Evolutionary conservation across 2,329 filamentous ascomycete species (phyloP).

Genomic region (Talaromyces piceae): DNA sequence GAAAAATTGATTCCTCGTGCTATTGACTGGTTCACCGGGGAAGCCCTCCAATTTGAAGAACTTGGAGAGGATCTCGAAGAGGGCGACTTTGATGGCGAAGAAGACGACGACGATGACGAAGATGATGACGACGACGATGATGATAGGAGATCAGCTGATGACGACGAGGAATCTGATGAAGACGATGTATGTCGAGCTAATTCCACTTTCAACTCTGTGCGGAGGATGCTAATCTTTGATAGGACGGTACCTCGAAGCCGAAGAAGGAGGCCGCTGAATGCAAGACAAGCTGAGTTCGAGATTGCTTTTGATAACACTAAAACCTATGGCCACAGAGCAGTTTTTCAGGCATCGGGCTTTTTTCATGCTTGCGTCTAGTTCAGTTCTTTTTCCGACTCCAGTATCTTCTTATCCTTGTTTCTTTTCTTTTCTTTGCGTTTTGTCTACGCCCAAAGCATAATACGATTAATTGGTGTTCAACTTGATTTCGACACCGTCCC

Average conservation of each 20-base stretch:
- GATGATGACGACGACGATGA: conserved; percentile 65
- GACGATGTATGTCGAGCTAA: conserved; percentile 31
- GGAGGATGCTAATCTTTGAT: conserved; percentile 18
- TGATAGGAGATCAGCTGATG: conserved; percentile 57
- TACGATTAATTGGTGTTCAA: conserved; percentile 11
- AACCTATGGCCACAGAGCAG: not conserved
- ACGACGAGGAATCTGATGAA: conserved; percentile 59
- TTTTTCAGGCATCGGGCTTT: not conserved
- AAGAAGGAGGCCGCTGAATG: conserved; percentile 93
- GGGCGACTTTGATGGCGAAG: conserved; percentile 79
- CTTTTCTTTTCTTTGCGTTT: not conserved
- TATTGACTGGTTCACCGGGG: conserved; percentile 98
- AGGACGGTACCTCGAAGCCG: conserved; percentile 83
- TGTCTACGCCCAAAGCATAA: conserved; percentile 9
- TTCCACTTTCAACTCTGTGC: conserved; percentile 2
- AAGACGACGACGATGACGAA: conserved; percentile 87
- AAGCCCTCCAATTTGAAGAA: conserved; percentile 95
- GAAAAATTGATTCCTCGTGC: conserved; percentile 98
- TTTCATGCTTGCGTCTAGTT: conserved; percentile 1
- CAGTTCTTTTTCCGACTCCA: not conserved
- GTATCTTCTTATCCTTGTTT: conserved; percentile 4
- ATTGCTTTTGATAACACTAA: not conserved
- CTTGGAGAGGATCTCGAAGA: conserved; percentile 77
- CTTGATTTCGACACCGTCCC: conserved; percentile 4
- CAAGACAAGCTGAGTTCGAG: conserved; percentile 70